Evolutionary conservation across 192 early-diverging fungal species (phyloP).

Genomic region (Phlyctochytrium arcticum): DNA sequence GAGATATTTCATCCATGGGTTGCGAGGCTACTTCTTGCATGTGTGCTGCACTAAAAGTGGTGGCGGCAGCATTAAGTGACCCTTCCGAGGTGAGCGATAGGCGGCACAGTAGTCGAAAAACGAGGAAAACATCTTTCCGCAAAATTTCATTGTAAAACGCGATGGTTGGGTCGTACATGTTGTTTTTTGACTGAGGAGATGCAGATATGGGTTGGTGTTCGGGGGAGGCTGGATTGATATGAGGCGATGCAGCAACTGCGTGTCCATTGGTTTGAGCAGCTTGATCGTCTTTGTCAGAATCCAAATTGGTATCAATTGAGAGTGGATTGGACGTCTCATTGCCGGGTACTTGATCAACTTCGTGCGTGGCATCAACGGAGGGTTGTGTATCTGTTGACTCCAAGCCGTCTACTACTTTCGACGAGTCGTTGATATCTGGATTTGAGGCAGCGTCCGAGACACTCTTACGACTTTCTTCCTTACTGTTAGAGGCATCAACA

Average conservation of each 20-base stretch:
- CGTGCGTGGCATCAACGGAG: background rate
- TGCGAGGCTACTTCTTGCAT: constrained; percentile 18
- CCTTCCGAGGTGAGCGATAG: constrained; percentile 41
- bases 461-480: too few relatives aligned
- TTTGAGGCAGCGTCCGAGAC: background rate
- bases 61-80: background rate
- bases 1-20: constrained; percentile 40
- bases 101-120: constrained; percentile 50
- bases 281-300: too few relatives aligned
- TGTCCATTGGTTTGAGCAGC: too few relatives aligned
- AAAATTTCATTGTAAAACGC: constrained; percentile 50
- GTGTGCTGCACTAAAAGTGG: constrained; percentile 29
- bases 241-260: background rate
- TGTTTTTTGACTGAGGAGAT: background rate
- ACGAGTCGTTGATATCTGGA: background rate
- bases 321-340: background rate
- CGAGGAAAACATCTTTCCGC: constrained; percentile 46
- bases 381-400: background rate
- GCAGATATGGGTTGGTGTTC: background rate
- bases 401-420: background rate
- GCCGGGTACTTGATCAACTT: background rate
- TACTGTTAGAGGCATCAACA: background rate
- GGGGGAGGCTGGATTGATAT: background rate
- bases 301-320: too few relatives aligned
- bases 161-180: constrained; percentile 52